phyloP scores from a whole-genome alignment of 768 basidiomycete genomes.

The Coprinopsis cinerea region DNA sequence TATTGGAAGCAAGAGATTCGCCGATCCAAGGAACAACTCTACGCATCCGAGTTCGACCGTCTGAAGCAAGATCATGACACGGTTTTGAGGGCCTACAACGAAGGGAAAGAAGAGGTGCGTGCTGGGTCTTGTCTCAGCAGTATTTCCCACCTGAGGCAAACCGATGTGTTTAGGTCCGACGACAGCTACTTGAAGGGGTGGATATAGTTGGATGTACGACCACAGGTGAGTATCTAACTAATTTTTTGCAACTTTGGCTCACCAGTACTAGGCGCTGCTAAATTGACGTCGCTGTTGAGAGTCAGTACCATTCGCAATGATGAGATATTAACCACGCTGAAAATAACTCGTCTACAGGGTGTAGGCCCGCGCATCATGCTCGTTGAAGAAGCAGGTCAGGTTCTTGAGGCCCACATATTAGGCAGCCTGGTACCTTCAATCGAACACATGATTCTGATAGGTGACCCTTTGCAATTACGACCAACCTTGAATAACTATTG shows the following conservation, averaged over 20 bases:
- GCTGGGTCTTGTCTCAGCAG: background rate
- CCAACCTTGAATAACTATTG: slow-evolving; percentile 61
- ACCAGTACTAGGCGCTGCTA: slow-evolving; percentile 53
- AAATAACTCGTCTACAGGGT: slow-evolving; percentile 36
- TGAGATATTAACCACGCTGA: background rate
- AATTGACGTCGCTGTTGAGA: slow-evolving; percentile 50
- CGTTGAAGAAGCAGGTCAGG: slow-evolving; percentile 81
- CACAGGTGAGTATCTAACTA: slow-evolving; percentile 40
- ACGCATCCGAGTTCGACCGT: slow-evolving; percentile 36
- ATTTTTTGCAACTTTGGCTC: background rate
- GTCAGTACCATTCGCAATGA: slow-evolving; percentile 24
- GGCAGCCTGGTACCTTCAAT: slow-evolving; percentile 58
- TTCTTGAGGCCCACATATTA: slow-evolving; percentile 72
- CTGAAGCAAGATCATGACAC: slow-evolving; percentile 24
- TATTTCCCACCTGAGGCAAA: background rate
- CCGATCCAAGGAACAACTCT: slow-evolving; percentile 16
- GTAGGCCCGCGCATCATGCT: slow-evolving; percentile 56
- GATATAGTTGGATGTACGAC: slow-evolving; percentile 77
- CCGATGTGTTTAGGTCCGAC: slow-evolving; percentile 39
- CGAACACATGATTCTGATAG: slow-evolving; percentile 74
- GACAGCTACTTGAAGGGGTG: slow-evolving; percentile 43
- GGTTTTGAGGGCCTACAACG: slow-evolving; percentile 33
- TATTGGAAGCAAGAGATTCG: slow-evolving; percentile 45
- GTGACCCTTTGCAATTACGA: slow-evolving; percentile 72
- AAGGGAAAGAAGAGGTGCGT: slow-evolving; percentile 52